A percentile compares a stretch with the other conserved stretches of the same genome.
Conservation (phyloP, 768 basidiomycete genomes). For the Austroboletus eburneus region DNA sequence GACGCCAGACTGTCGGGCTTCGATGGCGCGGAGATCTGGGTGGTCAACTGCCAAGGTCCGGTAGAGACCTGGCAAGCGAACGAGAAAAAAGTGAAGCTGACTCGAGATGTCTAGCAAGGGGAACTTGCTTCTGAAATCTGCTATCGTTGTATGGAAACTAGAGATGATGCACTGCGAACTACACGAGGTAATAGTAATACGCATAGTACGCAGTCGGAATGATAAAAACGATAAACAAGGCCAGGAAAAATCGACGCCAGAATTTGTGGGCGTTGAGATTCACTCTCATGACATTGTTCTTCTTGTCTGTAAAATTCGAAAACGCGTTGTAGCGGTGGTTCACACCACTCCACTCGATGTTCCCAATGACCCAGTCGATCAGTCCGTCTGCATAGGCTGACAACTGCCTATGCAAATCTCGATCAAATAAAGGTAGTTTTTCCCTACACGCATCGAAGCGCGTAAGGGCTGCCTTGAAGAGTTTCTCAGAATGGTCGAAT, state of each 20-base stretch:
- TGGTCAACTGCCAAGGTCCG: constrained; percentile 54
- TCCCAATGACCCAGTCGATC: constrained; percentile 24
- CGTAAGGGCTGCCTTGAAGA: constrained; percentile 19
- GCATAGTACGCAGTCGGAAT: constrained; percentile 2
- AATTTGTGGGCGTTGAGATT: constrained; percentile 4
- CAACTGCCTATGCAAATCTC: constrained; percentile 15
- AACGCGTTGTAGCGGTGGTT: constrained; percentile 28
- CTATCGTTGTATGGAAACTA: too few relatives aligned
- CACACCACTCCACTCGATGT: constrained; percentile 26
- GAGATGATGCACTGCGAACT: too few relatives aligned
- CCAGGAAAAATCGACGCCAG: neutral
- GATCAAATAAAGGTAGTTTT: constrained; percentile 15
- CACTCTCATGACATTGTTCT: constrained; percentile 18
- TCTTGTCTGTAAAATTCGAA: constrained; percentile 17
- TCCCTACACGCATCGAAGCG: constrained; percentile 22
- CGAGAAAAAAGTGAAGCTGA: constrained; percentile 35
- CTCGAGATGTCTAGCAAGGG: too few relatives aligned
- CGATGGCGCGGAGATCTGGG: constrained; percentile 51
- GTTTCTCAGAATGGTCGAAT: constrained; percentile 15
- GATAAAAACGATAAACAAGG: constrained; percentile 6
- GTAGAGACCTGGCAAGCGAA: constrained; percentile 53
- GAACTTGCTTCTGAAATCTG: too few relatives aligned
- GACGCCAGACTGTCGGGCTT: constrained; percentile 41
- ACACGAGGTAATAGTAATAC: too few relatives aligned
- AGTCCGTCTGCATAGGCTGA: constrained; percentile 24